These are phyloP conservation scores for Candida manassasensis DNA, from an alignment of 805 yeast genomes.

Conservation along the genomic window DNA sequence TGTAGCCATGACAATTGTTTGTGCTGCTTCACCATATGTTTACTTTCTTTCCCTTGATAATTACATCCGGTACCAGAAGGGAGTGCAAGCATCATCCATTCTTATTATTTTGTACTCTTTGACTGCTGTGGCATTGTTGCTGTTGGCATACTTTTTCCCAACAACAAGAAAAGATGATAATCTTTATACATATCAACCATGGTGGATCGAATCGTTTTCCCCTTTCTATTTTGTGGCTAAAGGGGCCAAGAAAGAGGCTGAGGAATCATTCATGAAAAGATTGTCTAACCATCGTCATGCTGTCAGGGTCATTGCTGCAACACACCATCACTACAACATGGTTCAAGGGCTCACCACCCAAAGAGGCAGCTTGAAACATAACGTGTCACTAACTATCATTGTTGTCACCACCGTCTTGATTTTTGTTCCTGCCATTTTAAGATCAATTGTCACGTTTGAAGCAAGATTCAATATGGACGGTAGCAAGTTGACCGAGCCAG, in stretches of 20 bases:
- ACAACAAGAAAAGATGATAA: slow-evolving; percentile 49
- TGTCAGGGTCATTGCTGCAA: slow-evolving; percentile 53
- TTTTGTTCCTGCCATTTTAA: slow-evolving; percentile 44
- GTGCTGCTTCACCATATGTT: slow-evolving; percentile 55
- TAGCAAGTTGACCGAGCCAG: slow-evolving; percentile 28
- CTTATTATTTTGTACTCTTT: slow-evolving; percentile 44
- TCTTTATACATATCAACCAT: slow-evolving; percentile 63
- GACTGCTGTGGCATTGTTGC: slow-evolving; percentile 46
- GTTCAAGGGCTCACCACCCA: slow-evolving; percentile 30
- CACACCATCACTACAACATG: slow-evolving; percentile 30
- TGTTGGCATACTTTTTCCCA: slow-evolving; percentile 48
- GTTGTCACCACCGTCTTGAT: slow-evolving; percentile 43
- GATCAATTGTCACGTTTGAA: slow-evolving; percentile 23
- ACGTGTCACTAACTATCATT: slow-evolving; percentile 44
- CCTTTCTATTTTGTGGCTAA: slow-evolving; percentile 56
- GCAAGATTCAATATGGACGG: slow-evolving; percentile 13
- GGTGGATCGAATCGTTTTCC: slow-evolving; percentile 68
- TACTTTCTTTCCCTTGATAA: slow-evolving; percentile 45
- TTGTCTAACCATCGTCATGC: slow-evolving; percentile 44
- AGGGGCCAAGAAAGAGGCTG: slow-evolving; percentile 46
- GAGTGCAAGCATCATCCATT: slow-evolving; percentile 41
- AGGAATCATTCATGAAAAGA: slow-evolving; percentile 36
- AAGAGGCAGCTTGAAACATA: slow-evolving; percentile 42
- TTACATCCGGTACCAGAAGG: slow-evolving; percentile 50
- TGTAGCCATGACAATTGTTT: slow-evolving; percentile 64